Base-by-base conservation (phyloP, 129 eudicot genomes). In the Rutidosis leptorrhynchoides region DNA sequence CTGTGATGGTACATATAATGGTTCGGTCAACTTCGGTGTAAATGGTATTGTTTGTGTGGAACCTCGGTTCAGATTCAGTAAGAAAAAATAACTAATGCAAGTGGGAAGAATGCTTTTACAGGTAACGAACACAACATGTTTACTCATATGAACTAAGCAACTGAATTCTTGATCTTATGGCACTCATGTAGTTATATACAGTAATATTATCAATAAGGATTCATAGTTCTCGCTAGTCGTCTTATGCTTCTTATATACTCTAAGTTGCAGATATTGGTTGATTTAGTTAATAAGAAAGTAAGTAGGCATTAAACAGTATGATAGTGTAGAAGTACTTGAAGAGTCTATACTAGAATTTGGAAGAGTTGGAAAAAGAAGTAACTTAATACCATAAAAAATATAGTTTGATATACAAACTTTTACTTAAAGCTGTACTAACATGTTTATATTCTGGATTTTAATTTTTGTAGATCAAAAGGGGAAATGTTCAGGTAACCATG, bases 21-120 rank as follows among this genome's bases (percentile, higher is more conserved):
- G n/a, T n/a, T n/a, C n/a, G n/a, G n/a, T n/a, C n/a, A n/a, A n/a
- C n/a, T n/a, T n/a, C n/a, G n/a, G n/a, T n/a, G n/a, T n/a, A n/a
- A n/a, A n/a, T n/a, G n/a, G n/a, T n/a, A n/a, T n/a, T n/a, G n/a
- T n/a, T n/a, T n/a, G n/a, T n/a, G n/a, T n/a, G n/a, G n/a, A n/a
- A n/a, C n/a, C 64, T 45, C 24, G 25, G 52, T 57, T 30, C 15
- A 51, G 32, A 28, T 64, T 67, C 78, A 29, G 66, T 32, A 59
- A 62, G 42, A 45, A 71, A 63, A 32, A 56, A 76, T 64, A 42
- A 27, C 24, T 80, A 53, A 68, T 79, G 70, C 78, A 72, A 78
- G 83, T 77, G 65, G 88, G 88, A 51, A 83, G 96, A 83, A 77
- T 71, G 80, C 89, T 85, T 64, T 78, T 88, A 75, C 81, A 83